Conservation (phyloP, 305 asterid species). For the Plantago lanceolata region DNA sequence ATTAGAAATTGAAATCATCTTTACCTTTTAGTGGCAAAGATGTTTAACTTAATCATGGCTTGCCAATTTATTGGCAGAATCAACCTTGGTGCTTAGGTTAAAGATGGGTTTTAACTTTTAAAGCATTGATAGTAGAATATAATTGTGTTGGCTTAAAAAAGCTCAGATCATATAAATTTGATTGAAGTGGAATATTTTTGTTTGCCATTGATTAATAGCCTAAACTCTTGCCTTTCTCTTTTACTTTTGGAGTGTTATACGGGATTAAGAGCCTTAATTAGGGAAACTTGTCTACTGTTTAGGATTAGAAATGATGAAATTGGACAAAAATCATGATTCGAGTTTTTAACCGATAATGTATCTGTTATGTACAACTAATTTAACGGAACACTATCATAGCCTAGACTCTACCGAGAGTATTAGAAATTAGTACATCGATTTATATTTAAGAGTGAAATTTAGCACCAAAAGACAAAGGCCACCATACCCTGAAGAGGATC, state of each 20-base stretch:
- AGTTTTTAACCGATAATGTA: no score
- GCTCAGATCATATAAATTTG: neutral
- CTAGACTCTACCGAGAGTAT: no score
- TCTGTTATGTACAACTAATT: no score
- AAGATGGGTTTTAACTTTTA: conserved; percentile 7
- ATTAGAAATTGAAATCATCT: conserved; percentile 1
- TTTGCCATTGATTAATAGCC: neutral
- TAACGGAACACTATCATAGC: no score
- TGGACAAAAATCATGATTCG: neutral
- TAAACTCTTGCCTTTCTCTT: neutral
- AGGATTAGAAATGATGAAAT: neutral
- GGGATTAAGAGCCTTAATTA: neutral
- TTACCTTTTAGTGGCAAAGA: conserved; percentile 3
- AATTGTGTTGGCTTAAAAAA: conserved; percentile 1
- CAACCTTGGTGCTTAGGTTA: neutral
- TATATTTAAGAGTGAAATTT: no score
- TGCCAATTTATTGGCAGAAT: neutral
- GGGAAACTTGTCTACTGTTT: neutral
- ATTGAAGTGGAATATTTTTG: conserved; percentile 2
- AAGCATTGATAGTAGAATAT: neutral
- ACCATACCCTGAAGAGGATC: no score
- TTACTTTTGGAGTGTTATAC: conserved; percentile 2
- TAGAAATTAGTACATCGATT: no score
- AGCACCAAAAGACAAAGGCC: conserved; percentile 1
- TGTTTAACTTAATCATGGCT: neutral